These are phyloP conservation scores for Beverwykella pulmonaria DNA, from an alignment of 495 filamentous ascomycete species.

Conservation along the genomic window DNA sequence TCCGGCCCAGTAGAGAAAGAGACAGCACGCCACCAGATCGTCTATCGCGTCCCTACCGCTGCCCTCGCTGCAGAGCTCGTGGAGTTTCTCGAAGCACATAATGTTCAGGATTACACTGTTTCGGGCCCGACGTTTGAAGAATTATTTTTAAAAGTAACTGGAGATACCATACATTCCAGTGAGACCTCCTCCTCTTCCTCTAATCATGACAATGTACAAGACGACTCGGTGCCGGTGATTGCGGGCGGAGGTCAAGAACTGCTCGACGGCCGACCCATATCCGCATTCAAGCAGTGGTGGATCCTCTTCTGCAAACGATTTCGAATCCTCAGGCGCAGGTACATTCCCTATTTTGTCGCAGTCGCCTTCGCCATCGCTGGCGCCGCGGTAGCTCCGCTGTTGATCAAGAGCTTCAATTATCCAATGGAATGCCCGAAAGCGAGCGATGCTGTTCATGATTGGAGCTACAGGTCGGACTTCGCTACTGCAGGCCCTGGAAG, in stretches of 20 bases:
- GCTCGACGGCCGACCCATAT: conserved; percentile 58
- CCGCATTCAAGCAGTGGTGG: conserved; percentile 63
- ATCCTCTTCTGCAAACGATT: conserved; percentile 73
- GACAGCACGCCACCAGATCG: conserved; percentile 67
- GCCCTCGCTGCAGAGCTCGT: conserved; percentile 66
- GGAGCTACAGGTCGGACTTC: conserved; percentile 5
- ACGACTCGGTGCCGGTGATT: not conserved
- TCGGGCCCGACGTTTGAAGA: conserved; percentile 85
- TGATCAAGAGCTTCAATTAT: conserved; percentile 26
- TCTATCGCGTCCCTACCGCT: conserved; percentile 66
- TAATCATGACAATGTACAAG: conserved; percentile 59
- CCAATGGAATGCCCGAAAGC: conserved; percentile 13
- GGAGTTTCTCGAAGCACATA: conserved; percentile 61
- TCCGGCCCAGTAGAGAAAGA: conserved; percentile 57
- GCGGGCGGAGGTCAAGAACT: conserved; percentile 9
- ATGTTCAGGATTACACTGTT: conserved; percentile 71
- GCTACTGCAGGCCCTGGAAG: too few relatives aligned
- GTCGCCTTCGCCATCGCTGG: conserved; percentile 22
- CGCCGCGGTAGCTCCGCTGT: conserved; percentile 11
- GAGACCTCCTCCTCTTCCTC: conserved; percentile 51
- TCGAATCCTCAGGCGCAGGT: conserved; percentile 14
- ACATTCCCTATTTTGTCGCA: conserved; percentile 19
- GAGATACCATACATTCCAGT: conserved; percentile 58
- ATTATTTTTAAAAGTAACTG: conserved; percentile 80
- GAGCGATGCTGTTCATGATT: not conserved